Percentiles rank a stretch among this genome's conserved stretches.
phyloP scores from a whole-genome alignment of 352 stramenopile genomes.

The Detonula confervacea region DNA sequence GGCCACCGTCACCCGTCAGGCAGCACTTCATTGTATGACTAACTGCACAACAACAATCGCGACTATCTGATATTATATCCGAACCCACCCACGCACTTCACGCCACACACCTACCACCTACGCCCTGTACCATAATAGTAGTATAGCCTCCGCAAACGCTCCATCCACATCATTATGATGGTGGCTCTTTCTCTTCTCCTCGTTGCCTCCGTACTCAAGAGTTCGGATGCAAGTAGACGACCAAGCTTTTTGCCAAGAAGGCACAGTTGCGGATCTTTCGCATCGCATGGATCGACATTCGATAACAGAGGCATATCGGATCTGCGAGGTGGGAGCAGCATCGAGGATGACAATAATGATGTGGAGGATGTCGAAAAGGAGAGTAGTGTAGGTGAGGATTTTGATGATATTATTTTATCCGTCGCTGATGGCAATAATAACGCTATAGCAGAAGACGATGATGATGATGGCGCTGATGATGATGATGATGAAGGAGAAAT shows the following conservation, averaged over 20 bases:
- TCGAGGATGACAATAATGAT: background rate
- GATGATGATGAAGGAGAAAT: background rate
- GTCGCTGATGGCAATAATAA: too few species aligned
- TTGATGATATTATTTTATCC: background rate
- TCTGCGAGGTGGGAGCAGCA: background rate
- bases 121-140: too few species aligned
- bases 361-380: background rate
- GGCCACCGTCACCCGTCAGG: too few species aligned
- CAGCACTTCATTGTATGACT: too few species aligned
- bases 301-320: background rate
- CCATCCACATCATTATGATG: too few species aligned
- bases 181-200: too few species aligned
- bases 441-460: background rate
- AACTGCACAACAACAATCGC: too few species aligned
- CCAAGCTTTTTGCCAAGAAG: conserved; percentile 1
- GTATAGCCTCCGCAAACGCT: too few species aligned
- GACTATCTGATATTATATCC: too few species aligned
- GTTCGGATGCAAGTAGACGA: background rate
- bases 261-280: background rate
- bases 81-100: too few species aligned
- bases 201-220: too few species aligned
- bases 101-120: too few species aligned
- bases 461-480: background rate
- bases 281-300: background rate
- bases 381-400: background rate